Conservation (phyloP, 495 filamentous ascomycete species). For the Diplogelasinospora grovesii region DNA sequence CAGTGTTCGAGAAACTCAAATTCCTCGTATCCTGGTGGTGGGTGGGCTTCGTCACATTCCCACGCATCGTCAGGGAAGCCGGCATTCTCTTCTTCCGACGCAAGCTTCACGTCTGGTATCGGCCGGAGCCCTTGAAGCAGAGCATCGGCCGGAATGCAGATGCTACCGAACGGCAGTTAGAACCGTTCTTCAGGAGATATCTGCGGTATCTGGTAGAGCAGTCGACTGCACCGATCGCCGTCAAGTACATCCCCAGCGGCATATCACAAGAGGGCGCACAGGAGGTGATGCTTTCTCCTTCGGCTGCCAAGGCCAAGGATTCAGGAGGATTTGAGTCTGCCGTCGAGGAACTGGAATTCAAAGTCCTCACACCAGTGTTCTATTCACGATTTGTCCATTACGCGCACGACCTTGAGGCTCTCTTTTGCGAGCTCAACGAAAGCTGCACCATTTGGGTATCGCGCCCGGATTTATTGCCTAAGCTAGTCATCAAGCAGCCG, state of each 20-base stretch:
- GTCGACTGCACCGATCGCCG: conserved; percentile 27
- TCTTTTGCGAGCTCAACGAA: conserved; percentile 44
- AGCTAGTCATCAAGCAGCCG: conserved; percentile 31
- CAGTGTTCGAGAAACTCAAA: conserved; percentile 27
- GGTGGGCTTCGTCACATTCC: conserved; percentile 56
- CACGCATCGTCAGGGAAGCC: conserved; percentile 54
- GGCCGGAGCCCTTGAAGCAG: conserved; percentile 47
- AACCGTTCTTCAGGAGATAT: conserved; percentile 46
- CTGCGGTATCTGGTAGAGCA: conserved; percentile 40
- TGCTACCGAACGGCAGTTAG: conserved; percentile 38
- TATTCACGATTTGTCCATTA: conserved; percentile 53
- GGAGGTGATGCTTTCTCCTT: conserved; percentile 31
- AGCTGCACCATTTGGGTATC: conserved; percentile 48
- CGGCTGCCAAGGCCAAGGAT: conserved; percentile 4
- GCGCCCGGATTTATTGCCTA: conserved; percentile 35
- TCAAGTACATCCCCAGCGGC: conserved; percentile 48
- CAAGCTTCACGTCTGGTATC: conserved; percentile 50
- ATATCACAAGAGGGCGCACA: conserved; percentile 23
- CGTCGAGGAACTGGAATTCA: conserved; percentile 37
- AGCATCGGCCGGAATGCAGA: conserved; percentile 46
- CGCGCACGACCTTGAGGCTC: conserved; percentile 41
- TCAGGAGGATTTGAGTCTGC: no score
- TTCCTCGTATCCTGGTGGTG: conserved; percentile 55
- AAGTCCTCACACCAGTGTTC: conserved; percentile 52
- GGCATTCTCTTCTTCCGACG: conserved; percentile 43